Evolutionary conservation across 2,329 filamentous ascomycete species (phyloP).

Genomic region (Fusarium tupiense): DNA sequence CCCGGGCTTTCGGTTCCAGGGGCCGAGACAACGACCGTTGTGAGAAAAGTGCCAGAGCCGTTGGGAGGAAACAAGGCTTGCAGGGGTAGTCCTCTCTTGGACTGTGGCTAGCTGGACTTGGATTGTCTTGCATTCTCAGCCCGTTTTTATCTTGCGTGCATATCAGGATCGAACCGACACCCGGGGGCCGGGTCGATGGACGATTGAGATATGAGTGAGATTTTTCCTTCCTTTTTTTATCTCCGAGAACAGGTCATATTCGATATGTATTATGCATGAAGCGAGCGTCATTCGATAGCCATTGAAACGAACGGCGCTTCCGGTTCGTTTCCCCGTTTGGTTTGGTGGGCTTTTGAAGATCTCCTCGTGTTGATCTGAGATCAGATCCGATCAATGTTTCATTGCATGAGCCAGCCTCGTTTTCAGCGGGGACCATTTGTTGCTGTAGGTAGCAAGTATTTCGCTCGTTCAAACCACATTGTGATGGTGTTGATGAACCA

Average conservation of each 20-base stretch:
- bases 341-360: not conserved
- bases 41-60: not conserved
- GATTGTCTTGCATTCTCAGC: not conserved
- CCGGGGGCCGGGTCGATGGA: constrained; percentile 17
- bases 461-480: not conserved
- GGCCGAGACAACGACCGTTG: not conserved
- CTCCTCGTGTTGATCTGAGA: not conserved
- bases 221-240: not conserved
- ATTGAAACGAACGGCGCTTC: not conserved
- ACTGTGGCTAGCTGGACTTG: not conserved
- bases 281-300: not conserved
- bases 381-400: not conserved
- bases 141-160: constrained; percentile 7
- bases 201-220: not conserved
- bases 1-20: not conserved
- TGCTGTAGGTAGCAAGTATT: not conserved
- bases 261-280: not conserved
- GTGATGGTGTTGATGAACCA: not conserved
- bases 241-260: constrained; percentile 8
- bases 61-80: constrained; percentile 23
- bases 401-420: not conserved
- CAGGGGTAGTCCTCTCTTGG: constrained; percentile 1
- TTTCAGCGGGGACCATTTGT: not conserved
- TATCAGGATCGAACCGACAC: constrained; percentile 9
- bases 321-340: not conserved